phyloP scores from a whole-genome alignment of 495 filamentous ascomycete genomes.

The Aspergillus leporis region DNA sequence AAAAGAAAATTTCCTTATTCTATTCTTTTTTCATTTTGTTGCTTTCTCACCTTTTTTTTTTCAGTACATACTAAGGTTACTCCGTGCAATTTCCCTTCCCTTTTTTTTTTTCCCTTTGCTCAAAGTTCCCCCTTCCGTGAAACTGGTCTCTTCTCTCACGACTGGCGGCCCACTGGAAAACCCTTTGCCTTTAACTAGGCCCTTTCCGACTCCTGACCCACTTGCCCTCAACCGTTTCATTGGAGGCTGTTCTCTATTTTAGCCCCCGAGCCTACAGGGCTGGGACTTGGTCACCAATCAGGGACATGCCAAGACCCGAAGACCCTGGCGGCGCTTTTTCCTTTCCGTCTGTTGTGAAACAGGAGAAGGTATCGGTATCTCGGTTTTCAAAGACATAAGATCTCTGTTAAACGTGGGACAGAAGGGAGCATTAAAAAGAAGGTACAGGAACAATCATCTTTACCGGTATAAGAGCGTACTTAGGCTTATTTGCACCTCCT shows the following conservation, averaged over 20 bases:
- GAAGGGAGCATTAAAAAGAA: too few species aligned
- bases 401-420: too few species aligned
- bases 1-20: background rate
- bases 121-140: background rate
- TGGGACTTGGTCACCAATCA: background rate
- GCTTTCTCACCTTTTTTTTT: background rate
- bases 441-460: too few species aligned
- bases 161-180: background rate
- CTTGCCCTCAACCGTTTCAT: background rate
- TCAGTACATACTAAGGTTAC: too few species aligned
- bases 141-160: background rate
- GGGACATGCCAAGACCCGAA: background rate
- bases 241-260: background rate
- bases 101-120: background rate
- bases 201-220: background rate
- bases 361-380: background rate
- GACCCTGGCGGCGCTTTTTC: slow-evolving; percentile 2
- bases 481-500: too few species aligned
- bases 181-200: background rate
- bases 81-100: background rate
- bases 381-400: too few species aligned
- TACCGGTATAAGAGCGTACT: too few species aligned
- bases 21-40: slow-evolving; percentile 4
- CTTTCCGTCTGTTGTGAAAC: background rate
- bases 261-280: slow-evolving; percentile 1